Conservation (phyloP, 2,329 filamentous ascomycete genomes). For the Dactylellina parvicollis region DNA sequence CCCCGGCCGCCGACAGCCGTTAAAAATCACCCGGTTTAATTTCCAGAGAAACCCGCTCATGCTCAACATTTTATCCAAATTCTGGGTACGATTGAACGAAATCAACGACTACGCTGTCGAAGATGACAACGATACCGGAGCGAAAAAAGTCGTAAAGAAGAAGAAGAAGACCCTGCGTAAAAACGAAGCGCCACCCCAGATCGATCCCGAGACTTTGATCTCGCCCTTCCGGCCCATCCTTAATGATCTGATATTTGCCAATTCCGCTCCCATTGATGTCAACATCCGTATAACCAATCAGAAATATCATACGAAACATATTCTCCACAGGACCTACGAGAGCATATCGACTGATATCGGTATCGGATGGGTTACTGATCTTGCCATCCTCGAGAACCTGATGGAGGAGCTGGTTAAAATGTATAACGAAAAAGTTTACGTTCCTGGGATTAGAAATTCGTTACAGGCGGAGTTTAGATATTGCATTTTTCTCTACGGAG, state of each 20-base stretch:
- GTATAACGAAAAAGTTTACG: constrained; percentile 25
- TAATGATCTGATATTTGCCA: constrained; percentile 6
- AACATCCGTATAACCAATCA: constrained; percentile 25
- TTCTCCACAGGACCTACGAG: constrained; percentile 23
- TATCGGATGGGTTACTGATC: constrained; percentile 20
- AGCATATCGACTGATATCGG: constrained; percentile 8
- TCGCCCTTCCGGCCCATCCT: neutral
- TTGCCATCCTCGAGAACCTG: constrained; percentile 4
- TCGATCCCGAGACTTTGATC: neutral
- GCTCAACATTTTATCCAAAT: neutral
- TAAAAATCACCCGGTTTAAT: neutral
- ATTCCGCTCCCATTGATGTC: constrained; percentile 16
- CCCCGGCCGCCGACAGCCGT: constrained; percentile 4
- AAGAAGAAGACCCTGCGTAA: neutral
- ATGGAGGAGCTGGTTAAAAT: constrained; percentile 29
- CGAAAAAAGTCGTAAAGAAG: neutral
- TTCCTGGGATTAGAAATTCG: constrained; percentile 16
- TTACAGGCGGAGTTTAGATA: constrained; percentile 32
- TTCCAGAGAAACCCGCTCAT: constrained; percentile 34
- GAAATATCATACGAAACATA: constrained; percentile 27
- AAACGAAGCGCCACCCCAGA: neutral
- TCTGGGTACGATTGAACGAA: constrained; percentile 28
- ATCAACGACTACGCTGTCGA: neutral
- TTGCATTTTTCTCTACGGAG: constrained; percentile 22
- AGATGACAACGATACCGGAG: neutral